A percentile compares a stretch with the other conserved stretches of the same genome.
These are phyloP conservation scores for Hymenoscyphus repandus DNA, from an alignment of 2,329 filamentous ascomycete genomes.

Conservation along the genomic window DNA sequence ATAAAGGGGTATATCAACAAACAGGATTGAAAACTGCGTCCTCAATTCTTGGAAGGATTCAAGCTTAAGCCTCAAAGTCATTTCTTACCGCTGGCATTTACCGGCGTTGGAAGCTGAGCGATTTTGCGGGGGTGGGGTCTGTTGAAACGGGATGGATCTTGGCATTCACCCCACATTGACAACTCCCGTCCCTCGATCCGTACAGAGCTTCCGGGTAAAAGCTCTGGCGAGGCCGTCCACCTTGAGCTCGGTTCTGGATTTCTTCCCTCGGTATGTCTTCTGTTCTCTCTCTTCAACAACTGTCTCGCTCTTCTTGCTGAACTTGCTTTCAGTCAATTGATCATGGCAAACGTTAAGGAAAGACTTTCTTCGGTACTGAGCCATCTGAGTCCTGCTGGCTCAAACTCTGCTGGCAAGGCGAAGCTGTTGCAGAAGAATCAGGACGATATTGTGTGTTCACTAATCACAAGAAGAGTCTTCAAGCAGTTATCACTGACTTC, in stretches of 20 bases:
- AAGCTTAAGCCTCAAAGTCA: too few species aligned
- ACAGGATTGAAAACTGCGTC: too few species aligned
- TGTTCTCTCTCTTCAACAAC: not conserved
- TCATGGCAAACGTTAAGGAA: constrained; percentile 20
- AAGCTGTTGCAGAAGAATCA: constrained; percentile 71
- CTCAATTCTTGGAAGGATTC: too few species aligned
- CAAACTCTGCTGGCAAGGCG: constrained; percentile 42
- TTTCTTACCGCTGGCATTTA: not conserved
- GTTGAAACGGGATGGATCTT: too few species aligned
- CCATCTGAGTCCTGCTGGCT: constrained; percentile 33
- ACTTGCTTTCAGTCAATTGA: not conserved
- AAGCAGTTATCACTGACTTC: not conserved
- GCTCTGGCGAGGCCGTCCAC: too few species aligned
- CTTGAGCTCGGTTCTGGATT: not conserved
- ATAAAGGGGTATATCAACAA: too few species aligned
- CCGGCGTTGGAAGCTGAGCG: not conserved
- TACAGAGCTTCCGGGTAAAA: too few species aligned
- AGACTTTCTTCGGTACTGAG: constrained; percentile 33
- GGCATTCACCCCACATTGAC: too few species aligned
- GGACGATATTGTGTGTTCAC: constrained; percentile 71
- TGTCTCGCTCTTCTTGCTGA: not conserved
- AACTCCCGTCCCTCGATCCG: too few species aligned
- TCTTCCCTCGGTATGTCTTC: not conserved
- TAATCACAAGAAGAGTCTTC: not conserved
- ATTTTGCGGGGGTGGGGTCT: too few species aligned